Evolutionary conservation across 2,329 filamentous ascomycete species (phyloP).

Genomic region (Tolypocladium sp.): DNA sequence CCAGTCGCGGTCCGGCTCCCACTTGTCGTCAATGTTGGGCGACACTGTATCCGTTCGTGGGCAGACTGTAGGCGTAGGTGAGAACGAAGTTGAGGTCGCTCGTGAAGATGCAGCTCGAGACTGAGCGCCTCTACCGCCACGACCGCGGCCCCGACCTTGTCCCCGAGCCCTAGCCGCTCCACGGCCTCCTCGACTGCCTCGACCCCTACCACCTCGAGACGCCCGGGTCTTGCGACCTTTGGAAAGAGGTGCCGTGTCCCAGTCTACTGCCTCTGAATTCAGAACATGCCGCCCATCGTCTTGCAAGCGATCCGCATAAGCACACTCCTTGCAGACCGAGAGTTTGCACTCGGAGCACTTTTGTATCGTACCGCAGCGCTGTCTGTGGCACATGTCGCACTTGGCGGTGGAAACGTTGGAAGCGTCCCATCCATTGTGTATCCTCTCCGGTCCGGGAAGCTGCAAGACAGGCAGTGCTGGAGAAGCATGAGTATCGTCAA

Average conservation of each 20-base stretch:
- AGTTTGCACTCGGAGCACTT: constrained; percentile 14
- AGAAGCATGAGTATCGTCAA: not conserved
- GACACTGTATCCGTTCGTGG: not conserved
- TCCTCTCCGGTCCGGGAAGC: constrained; percentile 1
- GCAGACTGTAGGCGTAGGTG: not conserved
- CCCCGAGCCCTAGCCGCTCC: not conserved
- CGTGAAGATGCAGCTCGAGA: not conserved
- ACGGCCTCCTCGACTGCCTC: not conserved
- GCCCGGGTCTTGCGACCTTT: not conserved
- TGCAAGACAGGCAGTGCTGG: not conserved
- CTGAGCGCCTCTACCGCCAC: not conserved
- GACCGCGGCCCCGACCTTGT: not conserved
- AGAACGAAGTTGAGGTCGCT: not conserved
- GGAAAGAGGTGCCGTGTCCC: constrained; percentile 4
- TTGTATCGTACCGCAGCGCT: constrained; percentile 13
- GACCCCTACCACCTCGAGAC: not conserved
- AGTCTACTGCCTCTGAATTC: constrained; percentile 8
- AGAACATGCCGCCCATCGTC: constrained; percentile 10
- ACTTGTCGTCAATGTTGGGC: not conserved
- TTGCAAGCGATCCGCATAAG: constrained; percentile 5
- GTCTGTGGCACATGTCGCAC: constrained; percentile 15
- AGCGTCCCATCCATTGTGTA: constrained; percentile 11
- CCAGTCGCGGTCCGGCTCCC: not conserved
- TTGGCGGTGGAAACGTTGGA: constrained; percentile 14
- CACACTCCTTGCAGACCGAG: constrained; percentile 13